Evolutionary conservation across 2,329 filamentous ascomycete species (phyloP), one percentile per base, ranked within the genome.

Genomic region (Penicillium sp.): DNA sequence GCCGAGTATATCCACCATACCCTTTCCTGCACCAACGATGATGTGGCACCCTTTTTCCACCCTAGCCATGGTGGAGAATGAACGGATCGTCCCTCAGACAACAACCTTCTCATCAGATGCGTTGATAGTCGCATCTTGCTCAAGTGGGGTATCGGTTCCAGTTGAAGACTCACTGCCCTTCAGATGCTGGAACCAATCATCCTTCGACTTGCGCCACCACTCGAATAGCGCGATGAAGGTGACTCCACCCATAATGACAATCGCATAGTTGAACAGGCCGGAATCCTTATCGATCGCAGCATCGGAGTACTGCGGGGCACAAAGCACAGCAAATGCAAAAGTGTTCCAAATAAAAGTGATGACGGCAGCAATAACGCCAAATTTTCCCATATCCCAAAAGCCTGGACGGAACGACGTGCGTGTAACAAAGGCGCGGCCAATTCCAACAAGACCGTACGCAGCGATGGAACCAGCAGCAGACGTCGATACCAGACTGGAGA

Each of bases 401-500:
- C 78, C 76, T 40, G 78, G 77, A 0, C 77, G 78, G 55, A 81
- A 81, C 0, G 70, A 71, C 10, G 78, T 76, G 1, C 78, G 78
- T 0, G 79, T 81, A 8, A 81, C 62, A 52, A 81, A 76, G 1
- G 79, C 69, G 6, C 79, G 75, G 2, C 77, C 77, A 1, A 80
- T 66, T 22, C 76, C 79, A n/a, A 81, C 79, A 3, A 81, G 67
- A 1, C 78, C 78, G 40, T 81, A 81, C 0, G 79, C 79, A 0
- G 79, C 79, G 2, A 79, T 77, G 0, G 79, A 81, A 4, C 78
- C 78, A 0, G 80, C 79, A 2, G 79, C 79, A 0, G 80, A 77
- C 1, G 79, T 80, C 0, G 80, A 81, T n/a, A 81, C 78, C 33
- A 81, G 70, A 13, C 79, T 81, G 0, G 78, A 79, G 58, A 82